A percentile compares a stretch with the other conserved stretches of the same genome.
Conservation (phyloP, 495 filamentous ascomycete genomes). For the Aspergillus conjunctus region DNA sequence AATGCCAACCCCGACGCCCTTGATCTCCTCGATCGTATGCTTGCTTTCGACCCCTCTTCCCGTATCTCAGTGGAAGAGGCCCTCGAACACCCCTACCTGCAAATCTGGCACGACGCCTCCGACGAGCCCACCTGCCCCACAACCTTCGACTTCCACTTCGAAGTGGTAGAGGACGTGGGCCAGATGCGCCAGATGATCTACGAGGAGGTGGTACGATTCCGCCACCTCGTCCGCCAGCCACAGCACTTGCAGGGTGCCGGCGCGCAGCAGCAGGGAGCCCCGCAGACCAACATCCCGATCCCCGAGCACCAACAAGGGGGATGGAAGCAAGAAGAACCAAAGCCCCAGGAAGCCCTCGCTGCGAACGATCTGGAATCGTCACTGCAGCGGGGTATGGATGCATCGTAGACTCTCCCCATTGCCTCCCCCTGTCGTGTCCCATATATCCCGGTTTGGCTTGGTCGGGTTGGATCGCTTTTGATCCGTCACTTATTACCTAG, state of each 20-base stretch:
- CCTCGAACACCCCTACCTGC: constrained; percentile 91
- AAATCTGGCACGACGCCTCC: constrained; percentile 97
- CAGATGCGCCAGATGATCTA: constrained; percentile 98
- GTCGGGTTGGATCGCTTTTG: not conserved
- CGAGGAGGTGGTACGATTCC: constrained; percentile 85
- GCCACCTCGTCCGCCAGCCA: constrained; percentile 70
- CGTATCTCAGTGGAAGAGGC: constrained; percentile 93
- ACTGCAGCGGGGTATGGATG: constrained; percentile 79
- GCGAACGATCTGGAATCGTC: constrained; percentile 77
- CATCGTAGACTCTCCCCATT: constrained; percentile 28
- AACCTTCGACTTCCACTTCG: constrained; percentile 97
- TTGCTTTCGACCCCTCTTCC: constrained; percentile 90
- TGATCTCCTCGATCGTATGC: constrained; percentile 92
- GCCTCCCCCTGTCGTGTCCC: not conserved
- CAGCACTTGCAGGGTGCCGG: constrained; percentile 48
- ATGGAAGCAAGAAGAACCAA: constrained; percentile 82
- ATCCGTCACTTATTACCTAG: constrained; percentile 15
- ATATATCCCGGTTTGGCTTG: constrained; percentile 14
- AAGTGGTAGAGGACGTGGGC: constrained; percentile 86
- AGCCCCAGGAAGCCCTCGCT: constrained; percentile 75
- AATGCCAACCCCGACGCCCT: constrained; percentile 95
- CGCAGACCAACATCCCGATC: constrained; percentile 67
- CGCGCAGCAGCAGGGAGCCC: constrained; percentile 43
- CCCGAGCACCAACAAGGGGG: constrained; percentile 65
- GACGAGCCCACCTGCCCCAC: constrained; percentile 92